Conservation (phyloP, 257 asterid genomes). For the Ajuga chamaepitys region DNA sequence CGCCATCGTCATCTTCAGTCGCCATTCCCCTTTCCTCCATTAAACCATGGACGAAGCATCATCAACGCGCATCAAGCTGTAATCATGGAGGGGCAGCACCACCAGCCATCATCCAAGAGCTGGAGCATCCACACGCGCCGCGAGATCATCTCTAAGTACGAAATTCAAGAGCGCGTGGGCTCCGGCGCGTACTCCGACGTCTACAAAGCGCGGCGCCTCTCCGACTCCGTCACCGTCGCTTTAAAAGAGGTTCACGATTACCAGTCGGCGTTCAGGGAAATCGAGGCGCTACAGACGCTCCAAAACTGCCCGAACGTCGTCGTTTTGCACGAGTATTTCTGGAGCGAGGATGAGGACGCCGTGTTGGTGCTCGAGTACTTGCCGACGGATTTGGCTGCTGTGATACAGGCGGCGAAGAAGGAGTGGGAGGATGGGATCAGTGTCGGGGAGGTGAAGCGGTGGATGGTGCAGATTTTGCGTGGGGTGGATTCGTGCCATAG, state of each 20-base stretch:
- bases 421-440: slow-evolving; percentile 57
- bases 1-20: too few relatives aligned
- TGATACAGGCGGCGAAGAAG: slow-evolving; percentile 56
- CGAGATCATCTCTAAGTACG: slow-evolving; percentile 67
- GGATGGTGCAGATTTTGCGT: slow-evolving; percentile 79
- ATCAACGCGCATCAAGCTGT: background rate
- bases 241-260: slow-evolving; percentile 88
- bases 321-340: slow-evolving; percentile 68
- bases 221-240: slow-evolving; percentile 70
- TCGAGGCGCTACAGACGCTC: slow-evolving; percentile 73
- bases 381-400: slow-evolving; percentile 64
- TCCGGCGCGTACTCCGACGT: slow-evolving; percentile 98
- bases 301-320: slow-evolving; percentile 66
- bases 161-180: slow-evolving; percentile 69
- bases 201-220: slow-evolving; percentile 68
- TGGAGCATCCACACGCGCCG: slow-evolving; percentile 96
- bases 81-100: slow-evolving; percentile 20
- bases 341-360: slow-evolving; percentile 90
- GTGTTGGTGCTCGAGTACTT: slow-evolving; percentile 87
- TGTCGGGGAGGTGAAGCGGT: slow-evolving; percentile 62
- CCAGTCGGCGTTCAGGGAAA: slow-evolving; percentile 78
- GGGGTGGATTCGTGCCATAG: slow-evolving; percentile 80
- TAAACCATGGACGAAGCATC: background rate
- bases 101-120: slow-evolving; percentile 52
- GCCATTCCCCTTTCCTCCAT: too few relatives aligned